Evolutionary conservation across 2,329 filamentous ascomycete genomes (phyloP).

Genomic region (Arthrobotrys sphaeroides): DNA sequence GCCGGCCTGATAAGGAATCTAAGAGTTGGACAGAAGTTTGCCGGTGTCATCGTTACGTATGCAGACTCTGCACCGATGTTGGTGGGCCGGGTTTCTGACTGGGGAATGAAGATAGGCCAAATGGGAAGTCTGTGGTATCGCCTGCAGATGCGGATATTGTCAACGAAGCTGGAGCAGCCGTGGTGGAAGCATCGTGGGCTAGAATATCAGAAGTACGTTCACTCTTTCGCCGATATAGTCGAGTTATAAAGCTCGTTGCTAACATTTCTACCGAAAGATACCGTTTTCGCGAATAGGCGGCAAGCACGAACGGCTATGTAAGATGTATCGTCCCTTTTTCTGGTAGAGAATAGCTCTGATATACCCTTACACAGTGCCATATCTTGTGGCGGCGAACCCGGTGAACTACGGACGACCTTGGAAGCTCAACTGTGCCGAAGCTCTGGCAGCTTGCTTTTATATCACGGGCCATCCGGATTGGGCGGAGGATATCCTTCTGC

Average conservation of each 20-base stretch:
- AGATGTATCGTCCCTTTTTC: conserved; percentile 50
- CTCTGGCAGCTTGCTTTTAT: conserved; percentile 87
- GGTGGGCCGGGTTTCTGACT: conserved; percentile 14
- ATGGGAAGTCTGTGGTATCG: conserved; percentile 85
- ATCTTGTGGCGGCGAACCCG: conserved; percentile 93
- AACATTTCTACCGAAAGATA: conserved; percentile 7
- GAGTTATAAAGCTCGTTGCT: not conserved
- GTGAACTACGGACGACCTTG: conserved; percentile 98
- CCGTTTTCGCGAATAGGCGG: conserved; percentile 92
- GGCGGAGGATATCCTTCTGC: conserved; percentile 82
- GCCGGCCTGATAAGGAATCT: conserved; percentile 93
- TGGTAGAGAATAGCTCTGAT: not conserved
- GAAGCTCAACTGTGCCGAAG: conserved; percentile 94
- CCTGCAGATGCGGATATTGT: conserved; percentile 83
- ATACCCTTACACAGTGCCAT: conserved; percentile 71
- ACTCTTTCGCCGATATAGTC: not conserved
- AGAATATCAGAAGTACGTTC: conserved; percentile 78
- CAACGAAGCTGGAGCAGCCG: conserved; percentile 88
- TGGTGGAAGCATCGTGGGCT: conserved; percentile 98
- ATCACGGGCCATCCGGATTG: conserved; percentile 93
- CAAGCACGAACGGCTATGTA: conserved; percentile 82
- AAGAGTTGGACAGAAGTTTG: conserved; percentile 88
- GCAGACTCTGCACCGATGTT: conserved; percentile 48
- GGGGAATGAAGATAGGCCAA: conserved; percentile 67
- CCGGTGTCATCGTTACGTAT: conserved; percentile 86